Conservation (phyloP, 2,329 filamentous ascomycete species). For the Fusarium liriodendri region DNA sequence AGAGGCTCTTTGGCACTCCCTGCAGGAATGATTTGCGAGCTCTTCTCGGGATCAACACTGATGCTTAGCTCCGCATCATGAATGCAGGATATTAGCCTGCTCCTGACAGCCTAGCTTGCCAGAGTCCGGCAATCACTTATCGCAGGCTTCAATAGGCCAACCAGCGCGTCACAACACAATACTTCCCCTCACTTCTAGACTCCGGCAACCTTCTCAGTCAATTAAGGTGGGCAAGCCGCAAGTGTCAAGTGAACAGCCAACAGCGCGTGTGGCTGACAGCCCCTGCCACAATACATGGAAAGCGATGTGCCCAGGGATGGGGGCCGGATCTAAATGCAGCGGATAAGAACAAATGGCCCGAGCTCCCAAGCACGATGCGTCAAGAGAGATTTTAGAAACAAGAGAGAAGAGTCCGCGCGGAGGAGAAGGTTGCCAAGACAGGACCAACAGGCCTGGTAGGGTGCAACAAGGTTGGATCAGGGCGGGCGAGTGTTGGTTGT, state of each 20-base stretch:
- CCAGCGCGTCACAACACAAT: slow-evolving; percentile 15
- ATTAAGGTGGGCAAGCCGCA: slow-evolving; percentile 8
- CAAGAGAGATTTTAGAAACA: slow-evolving; percentile 18
- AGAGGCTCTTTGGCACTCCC: neutral
- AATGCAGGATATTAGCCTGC: neutral
- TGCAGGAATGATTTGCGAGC: slow-evolving; percentile 2
- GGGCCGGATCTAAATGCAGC: slow-evolving; percentile 13
- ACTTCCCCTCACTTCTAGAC: slow-evolving; percentile 22
- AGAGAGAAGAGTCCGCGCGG: slow-evolving; percentile 17
- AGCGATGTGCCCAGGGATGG: slow-evolving; percentile 18
- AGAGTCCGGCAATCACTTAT: slow-evolving; percentile 10
- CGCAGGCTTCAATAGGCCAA: slow-evolving; percentile 9
- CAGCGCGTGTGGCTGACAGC: slow-evolving; percentile 21
- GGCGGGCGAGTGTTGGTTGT: slow-evolving; percentile 21
- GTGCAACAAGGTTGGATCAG: slow-evolving; percentile 25
- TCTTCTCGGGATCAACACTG: neutral
- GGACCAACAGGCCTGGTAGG: slow-evolving; percentile 21
- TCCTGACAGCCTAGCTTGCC: slow-evolving; percentile 1
- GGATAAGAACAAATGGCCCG: slow-evolving; percentile 35
- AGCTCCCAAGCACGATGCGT: slow-evolving; percentile 25
- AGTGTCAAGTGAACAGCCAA: slow-evolving; percentile 20
- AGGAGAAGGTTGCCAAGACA: slow-evolving; percentile 30
- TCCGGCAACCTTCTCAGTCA: slow-evolving; percentile 7
- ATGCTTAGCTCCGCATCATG: neutral
- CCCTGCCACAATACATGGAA: slow-evolving; percentile 24